phyloP scores from a whole-genome alignment of 345 rosid genomes.

The Camelina laxa region DNA sequence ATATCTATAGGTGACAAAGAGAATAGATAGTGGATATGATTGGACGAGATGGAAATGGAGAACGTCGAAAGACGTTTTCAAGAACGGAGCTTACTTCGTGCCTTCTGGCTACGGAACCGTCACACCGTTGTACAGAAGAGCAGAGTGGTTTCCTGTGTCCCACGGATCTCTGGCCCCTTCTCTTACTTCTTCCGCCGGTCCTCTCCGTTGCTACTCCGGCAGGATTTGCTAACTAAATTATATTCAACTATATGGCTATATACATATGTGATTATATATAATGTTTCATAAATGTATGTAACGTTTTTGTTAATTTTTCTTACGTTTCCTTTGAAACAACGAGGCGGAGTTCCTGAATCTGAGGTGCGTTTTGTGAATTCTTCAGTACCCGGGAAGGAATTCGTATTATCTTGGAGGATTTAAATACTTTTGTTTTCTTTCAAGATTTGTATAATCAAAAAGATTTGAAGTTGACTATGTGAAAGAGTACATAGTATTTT shows the following conservation, averaged over 20 bases:
- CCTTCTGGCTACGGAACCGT: conserved; percentile 79
- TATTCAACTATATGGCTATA: not conserved
- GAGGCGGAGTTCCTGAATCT: conserved; percentile 31
- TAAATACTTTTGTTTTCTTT: not conserved
- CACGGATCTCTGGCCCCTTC: conserved; percentile 66
- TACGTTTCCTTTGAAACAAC: not conserved
- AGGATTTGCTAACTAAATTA: conserved; percentile 47
- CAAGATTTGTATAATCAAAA: not conserved
- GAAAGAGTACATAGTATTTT: not conserved
- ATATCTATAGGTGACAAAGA: conserved; percentile 73
- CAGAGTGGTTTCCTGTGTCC: conserved; percentile 62
- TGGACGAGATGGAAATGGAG: conserved; percentile 87
- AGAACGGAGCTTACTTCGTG: conserved; percentile 86
- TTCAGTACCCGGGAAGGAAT: conserved; percentile 40
- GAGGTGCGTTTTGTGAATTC: conserved; percentile 41
- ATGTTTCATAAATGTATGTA: not conserved
- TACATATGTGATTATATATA: not conserved
- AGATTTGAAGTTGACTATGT: conserved; percentile 12
- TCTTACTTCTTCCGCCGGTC: conserved; percentile 75
- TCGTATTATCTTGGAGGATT: conserved; percentile 14
- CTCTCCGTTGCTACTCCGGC: conserved; percentile 54
- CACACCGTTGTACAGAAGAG: conserved; percentile 58
- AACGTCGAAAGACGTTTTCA: conserved; percentile 70
- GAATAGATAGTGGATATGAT: conserved; percentile 50
- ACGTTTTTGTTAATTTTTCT: not conserved